phyloP scores from a whole-genome alignment of 805 yeast species.

The Suhomyces pyralidae region DNA sequence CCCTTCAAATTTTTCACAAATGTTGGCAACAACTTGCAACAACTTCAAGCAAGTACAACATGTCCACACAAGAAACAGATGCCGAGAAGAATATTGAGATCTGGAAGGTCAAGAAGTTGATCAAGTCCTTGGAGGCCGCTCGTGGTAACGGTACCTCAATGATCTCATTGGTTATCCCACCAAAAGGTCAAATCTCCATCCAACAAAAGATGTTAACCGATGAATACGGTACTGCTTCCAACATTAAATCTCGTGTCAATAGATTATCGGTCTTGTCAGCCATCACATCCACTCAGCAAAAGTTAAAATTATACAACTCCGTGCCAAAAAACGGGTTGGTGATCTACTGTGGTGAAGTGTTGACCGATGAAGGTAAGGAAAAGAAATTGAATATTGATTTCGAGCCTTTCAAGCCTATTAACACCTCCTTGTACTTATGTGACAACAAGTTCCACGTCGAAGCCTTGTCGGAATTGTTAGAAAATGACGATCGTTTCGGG shows the following conservation, averaged over 20 bases:
- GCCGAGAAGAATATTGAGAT: conserved; percentile 92
- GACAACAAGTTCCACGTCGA: conserved; percentile 98
- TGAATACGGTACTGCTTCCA: conserved; percentile 98
- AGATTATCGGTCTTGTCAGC: conserved; percentile 94
- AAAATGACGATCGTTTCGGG: conserved; percentile 94
- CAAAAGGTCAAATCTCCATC: conserved; percentile 88
- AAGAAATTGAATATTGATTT: conserved; percentile 95
- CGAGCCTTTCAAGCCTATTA: conserved; percentile 98
- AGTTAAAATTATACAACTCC: conserved; percentile 79
- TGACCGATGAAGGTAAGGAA: conserved; percentile 96
- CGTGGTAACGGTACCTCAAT: conserved; percentile 99
- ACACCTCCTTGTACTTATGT: conserved; percentile 91
- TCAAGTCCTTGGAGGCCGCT: conserved; percentile 83
- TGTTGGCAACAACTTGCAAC: not conserved
- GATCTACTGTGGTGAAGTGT: conserved; percentile 96
- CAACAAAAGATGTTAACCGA: conserved; percentile 90
- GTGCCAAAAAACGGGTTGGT: conserved; percentile 96
- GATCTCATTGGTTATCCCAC: conserved; percentile 96
- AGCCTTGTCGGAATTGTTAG: conserved; percentile 88
- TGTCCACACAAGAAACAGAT: conserved; percentile 49
- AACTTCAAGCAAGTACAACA: conserved; percentile 1
- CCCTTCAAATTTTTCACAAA: not conserved
- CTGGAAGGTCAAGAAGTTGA: conserved; percentile 96
- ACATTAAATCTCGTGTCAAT: conserved; percentile 96
- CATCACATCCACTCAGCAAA: conserved; percentile 97